These are phyloP conservation scores for Thraustochytrium sp. DNA, from an alignment of 352 stramenopile species.

Conservation along the genomic window DNA sequence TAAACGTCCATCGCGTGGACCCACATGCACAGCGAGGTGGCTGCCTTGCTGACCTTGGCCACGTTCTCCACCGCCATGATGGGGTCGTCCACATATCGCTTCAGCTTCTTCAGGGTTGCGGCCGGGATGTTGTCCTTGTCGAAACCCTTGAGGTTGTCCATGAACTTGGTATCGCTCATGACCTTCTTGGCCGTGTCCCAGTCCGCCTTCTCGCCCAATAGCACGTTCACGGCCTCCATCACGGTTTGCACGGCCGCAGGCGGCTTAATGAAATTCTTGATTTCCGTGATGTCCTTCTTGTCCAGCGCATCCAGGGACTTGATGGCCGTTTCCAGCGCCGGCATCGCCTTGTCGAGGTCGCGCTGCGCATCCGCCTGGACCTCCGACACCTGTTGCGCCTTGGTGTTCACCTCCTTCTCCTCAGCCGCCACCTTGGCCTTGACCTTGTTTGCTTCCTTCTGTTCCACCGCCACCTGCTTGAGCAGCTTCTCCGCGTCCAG, in stretches of 20 bases:
- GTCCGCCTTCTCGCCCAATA: slow-evolving; percentile 83
- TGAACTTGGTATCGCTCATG: slow-evolving; percentile 70
- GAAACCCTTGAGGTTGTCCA: slow-evolving; percentile 81
- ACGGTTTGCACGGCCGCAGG: slow-evolving; percentile 80
- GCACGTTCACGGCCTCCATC: slow-evolving; percentile 86
- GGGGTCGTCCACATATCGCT: slow-evolving; percentile 68
- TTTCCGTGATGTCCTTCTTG: slow-evolving; percentile 86
- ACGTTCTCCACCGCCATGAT: slow-evolving; percentile 81
- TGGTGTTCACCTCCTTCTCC: slow-evolving; percentile 76
- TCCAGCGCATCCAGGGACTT: slow-evolving; percentile 76
- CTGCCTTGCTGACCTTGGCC: slow-evolving; percentile 80
- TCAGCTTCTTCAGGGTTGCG: slow-evolving; percentile 76
- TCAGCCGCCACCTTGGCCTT: slow-evolving; percentile 76
- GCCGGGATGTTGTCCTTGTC: slow-evolving; percentile 89
- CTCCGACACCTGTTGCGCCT: slow-evolving; percentile 75
- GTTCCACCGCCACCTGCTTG: slow-evolving; percentile 81
- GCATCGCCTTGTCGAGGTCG: slow-evolving; percentile 83
- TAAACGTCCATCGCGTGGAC: slow-evolving; percentile 88
- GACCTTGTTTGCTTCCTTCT: slow-evolving; percentile 79
- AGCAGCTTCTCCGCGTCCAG: slow-evolving; percentile 81
- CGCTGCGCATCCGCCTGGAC: slow-evolving; percentile 83
- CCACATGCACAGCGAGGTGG: slow-evolving; percentile 84
- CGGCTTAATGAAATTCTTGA: slow-evolving; percentile 85
- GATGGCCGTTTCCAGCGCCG: slow-evolving; percentile 74
- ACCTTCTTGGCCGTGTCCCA: slow-evolving; percentile 86